Evolutionary conservation across 257 asterid genomes (phyloP), one percentile per base, ranked within the genome.

Genomic region (Nicotiana noctiflora): DNA sequence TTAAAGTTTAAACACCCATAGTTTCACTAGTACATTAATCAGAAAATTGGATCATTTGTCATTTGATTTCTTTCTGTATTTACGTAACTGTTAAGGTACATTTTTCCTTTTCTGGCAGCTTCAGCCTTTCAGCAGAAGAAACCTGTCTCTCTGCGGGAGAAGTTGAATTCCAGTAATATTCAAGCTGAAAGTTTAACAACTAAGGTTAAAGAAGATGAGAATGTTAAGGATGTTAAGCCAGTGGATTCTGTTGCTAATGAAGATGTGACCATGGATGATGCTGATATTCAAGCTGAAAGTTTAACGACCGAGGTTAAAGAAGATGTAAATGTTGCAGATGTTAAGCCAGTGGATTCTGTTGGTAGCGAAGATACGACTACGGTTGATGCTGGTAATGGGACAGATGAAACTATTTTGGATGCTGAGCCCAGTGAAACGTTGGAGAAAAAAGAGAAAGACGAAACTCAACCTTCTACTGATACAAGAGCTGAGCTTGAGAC

Each of bases 181-280:
- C 84, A 86, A 75, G 86, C 87, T 55, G 84, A 88, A 63, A 85
- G 82, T 56, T 84, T 59, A 29, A 79, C 52, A 64, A 74, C 77
- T 82, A 92, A 81, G 77, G 86, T 82, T 74, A 88, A 90, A 78
- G 96, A 88, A 79, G 88, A 84, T 80, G 59, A 51, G 57, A 83
- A 86, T 56, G 65, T 34, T 13, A 27, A 46, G 82, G 82, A 49
- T 62, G 82, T 34, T 15, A 64, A 79, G 82, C 61, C 65, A 64
- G 65, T 56, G 61, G 64, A 64, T 64, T 62, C 62, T 51, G 77
- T 7, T 27, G 49, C 37, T 64, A 34, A 2, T 19, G 37, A 64
- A 79, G 82, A 64, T 4, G 77, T 15, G 64, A 64, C 77, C 17
- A 64, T 62, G 75, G 76, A 51, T 3, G 21, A 32, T 62, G 82